Base-by-base conservation (phyloP, 768 basidiomycete species). In the Suillus subalutaceus region DNA sequence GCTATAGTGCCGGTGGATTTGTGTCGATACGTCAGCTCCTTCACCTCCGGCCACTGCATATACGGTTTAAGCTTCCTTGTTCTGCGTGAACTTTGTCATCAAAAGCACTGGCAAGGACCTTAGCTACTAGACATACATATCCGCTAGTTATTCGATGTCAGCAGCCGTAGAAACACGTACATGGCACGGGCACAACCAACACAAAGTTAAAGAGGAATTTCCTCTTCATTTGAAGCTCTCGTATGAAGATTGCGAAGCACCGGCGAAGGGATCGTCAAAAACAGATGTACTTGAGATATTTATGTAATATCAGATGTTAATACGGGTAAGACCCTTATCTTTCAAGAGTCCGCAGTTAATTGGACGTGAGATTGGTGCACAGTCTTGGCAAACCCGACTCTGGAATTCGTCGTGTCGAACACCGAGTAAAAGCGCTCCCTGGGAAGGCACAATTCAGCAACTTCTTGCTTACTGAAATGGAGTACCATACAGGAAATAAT, bases 391-490 rank as follows among this genome's bases (percentile, higher is more conserved):
- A 82, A 61, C 20, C 79, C 80, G 41, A 81, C 71, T 12, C 67
- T 73, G 13, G 58, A 62, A 68, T 75, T 77, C 3, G 67, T 69
- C 12, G 72, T 68, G 65, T 82, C 79, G 67, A 69, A 81, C 10
- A 78, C 73, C n/a, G 72, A 67, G 69, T 78, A 81, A 75, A 75
- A 80, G n/a, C 81, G 72, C 70, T 81, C 32, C 10, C 62, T 44
- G n/a, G 8, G 26, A 30, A 60, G 18, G 26, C 20, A 41, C 61
- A 18, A 44, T 30, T 23, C 8, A 41, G 50, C 0, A 38, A 40
- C 38, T 40, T 40, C 38, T 40, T 40, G 38, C 38, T 40, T 40
- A 40, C 10, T 69, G 46, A 53, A 71, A 13, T 44, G 32, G 32
- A 32, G 5, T 30, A 63, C 6, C 55, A 18, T 56, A 35, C 55